Conservation (phyloP, 176 grass and related monocot species). For the Guadua angustifolia region DNA sequence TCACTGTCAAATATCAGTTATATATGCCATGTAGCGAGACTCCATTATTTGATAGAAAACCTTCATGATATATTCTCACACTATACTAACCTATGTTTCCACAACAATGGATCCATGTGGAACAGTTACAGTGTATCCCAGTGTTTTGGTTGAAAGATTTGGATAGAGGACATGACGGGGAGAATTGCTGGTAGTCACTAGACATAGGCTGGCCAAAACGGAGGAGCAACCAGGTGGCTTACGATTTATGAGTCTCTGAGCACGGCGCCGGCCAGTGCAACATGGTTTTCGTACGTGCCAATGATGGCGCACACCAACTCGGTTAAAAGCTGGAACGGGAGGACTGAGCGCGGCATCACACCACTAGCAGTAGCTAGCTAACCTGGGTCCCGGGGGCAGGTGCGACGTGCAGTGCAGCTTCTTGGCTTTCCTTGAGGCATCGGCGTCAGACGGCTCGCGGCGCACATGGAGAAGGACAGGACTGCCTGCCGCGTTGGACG, state of each 20-base stretch:
- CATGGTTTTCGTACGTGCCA: background rate
- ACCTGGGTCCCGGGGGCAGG: background rate
- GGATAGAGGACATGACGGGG: background rate
- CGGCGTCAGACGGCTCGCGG: background rate
- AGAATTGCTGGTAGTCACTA: background rate
- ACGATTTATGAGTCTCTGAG: background rate
- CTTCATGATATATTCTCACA: background rate
- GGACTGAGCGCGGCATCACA: too few species aligned
- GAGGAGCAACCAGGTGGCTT: background rate
- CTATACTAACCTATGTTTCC: background rate
- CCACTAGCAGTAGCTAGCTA: background rate
- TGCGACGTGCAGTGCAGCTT: background rate
- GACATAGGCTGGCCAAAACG: background rate
- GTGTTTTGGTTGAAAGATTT: background rate
- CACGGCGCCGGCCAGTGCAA: background rate
- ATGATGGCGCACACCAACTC: background rate
- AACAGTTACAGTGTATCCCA: background rate
- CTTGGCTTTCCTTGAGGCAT: conserved; percentile 3
- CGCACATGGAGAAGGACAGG: conserved; percentile 2
- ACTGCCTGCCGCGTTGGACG: background rate
- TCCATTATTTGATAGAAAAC: background rate
- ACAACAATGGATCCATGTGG: background rate
- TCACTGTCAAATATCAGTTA: background rate
- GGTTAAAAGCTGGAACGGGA: background rate
- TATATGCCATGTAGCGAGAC: background rate